Base-by-base conservation (phyloP, 306 rosid genomes). In the Inga leiocalycina region DNA sequence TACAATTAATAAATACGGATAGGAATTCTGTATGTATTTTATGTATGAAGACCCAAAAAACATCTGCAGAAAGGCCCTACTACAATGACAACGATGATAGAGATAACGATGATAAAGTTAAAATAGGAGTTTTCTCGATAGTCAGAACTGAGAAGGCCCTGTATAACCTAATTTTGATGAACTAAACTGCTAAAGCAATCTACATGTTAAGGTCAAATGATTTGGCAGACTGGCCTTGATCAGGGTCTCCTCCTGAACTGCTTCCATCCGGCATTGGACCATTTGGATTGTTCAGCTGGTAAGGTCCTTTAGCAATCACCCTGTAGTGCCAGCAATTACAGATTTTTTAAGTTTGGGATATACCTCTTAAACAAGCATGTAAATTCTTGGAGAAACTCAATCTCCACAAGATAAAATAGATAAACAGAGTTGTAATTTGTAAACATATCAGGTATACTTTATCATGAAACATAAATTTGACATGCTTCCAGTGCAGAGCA, bases 221-320 rank as follows among this genome's bases (percentile, higher is more conserved):
- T 73, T 87, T 76, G 27, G 91, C 83, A 83, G 71, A 61, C 39
- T 86, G 88, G 65, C 59, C 89, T 83, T 64, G 70, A 32, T 86
- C 89, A 82, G 70, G 76, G 59, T 76, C 87, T 52, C 48, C 82
- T 66, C 86, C 90, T 67, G 88, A 84, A 81, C 81, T 79, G 86
- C 65, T 74, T 10, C 81, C 94, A 0, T 80, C 91, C 8, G 73
- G 54, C 72, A 80, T 89, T 22, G 89, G 87, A 54, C 62, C 73
- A 77, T 89, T 84, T 34, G 89, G 87, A 51, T 52, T 76, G 78
- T 87, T 85, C 82, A 92, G 61, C 82, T 89, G 95, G 78, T 92
- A 95, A 14, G 99, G 97, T 34, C 91, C 93, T 88, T 83, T 88
- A 2, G 94, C 89, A 41, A 84, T 81, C 13, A 88, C 97, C 86